Base-by-base conservation (phyloP, 2,329 filamentous ascomycete species). In the Aschersonia sp. region DNA sequence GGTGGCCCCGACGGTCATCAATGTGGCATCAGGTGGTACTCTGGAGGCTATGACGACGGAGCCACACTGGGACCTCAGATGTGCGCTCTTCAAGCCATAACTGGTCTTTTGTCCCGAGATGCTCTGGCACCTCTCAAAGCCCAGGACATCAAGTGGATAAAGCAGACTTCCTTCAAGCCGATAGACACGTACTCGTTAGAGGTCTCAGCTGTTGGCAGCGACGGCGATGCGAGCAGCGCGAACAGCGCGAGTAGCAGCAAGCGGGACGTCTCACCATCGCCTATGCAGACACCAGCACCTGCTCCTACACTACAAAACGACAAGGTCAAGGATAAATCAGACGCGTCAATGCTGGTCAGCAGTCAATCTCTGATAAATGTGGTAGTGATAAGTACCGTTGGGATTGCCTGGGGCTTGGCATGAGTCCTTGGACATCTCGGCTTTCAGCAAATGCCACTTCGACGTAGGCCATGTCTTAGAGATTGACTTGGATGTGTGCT, bases 21-120 rank as follows among this genome's bases (percentile, higher is more conserved):
- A 20, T 84, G 80, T 55, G 78, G 80, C n/a, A 66, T 75, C 57
- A 74, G 72, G 58, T 84, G 80, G 80, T 81, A 79, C 51, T 64
- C 68, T 1, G 71, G 71, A 40, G 72, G 68, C 1, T 80, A 69
- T 51, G 80, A 84, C 55, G 71, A 70, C 40, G 65, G 61, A 30
- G 59, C 65, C 0, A 78, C 78, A 2, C 66, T 82, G 5, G 80
- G 80, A 4, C 75, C 81, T 61, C 73, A 82, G 58, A 78, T 84
- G 76, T 75, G 71, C 48, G 80, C 78, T 1, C 69, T 84, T 45
- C 80, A 83, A 63, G 70, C 72, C 1, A 67, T 84, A 12, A 79
- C 83, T 58, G 77, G 77, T 3, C 64, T 82, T 3, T 62, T 84
- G 45, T 65, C 69, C 10, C 56, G 62, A 10, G 55, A 65, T 4